Base-by-base conservation (phyloP, 2,329 filamentous ascomycete genomes). In the Paecilomyces sp. region DNA sequence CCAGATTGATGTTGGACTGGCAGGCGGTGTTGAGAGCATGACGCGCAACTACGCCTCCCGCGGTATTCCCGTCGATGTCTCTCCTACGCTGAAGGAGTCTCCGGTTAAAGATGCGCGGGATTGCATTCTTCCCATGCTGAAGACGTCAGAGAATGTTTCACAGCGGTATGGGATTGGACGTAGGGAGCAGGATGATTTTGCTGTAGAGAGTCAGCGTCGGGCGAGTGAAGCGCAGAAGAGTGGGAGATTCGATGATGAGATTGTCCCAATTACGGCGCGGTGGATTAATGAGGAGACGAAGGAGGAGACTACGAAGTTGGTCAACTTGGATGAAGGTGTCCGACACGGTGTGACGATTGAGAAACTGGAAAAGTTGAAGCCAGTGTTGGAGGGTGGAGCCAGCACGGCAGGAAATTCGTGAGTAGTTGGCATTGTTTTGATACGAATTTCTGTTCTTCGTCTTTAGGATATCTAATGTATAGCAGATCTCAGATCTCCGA, bases 91-190 rank as follows among this genome's bases (percentile, higher is more conserved):
- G 54, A 63, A 56, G 28, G 61, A 63, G 3, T 68, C 67, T 3
- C 50, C 61, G 1, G 57, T 68, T 3, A 68, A 91, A 72, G 90
- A 96, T 72, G 85, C 90, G 0, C 74, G 74, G 54, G 92, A 97
- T 78, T 93, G 91, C 81, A 83, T 92, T 83, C 83, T 90, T 80
- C 89, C 92, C 65, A 97, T 97, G 92, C 91, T 93, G 52, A 92
- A 93, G 84, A 97, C 93, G 3, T 92, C 88, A 62, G 92, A 97
- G 80, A 97, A 97, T 74, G 92, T 97, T 18, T 90, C 88, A 69
- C 85, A 85, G 57, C 91, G 96, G 77, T 97, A 96, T 76, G 85
- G 88, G 70, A 86, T 97, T 71, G 79, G 84, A 3, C 84, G 93
- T 60, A 85, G 90, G 71, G 78, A 80, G 70, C 89, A 96, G 78